Evolutionary conservation across 768 basidiomycete species (phyloP).

Genomic region (Rickenella mellea): DNA sequence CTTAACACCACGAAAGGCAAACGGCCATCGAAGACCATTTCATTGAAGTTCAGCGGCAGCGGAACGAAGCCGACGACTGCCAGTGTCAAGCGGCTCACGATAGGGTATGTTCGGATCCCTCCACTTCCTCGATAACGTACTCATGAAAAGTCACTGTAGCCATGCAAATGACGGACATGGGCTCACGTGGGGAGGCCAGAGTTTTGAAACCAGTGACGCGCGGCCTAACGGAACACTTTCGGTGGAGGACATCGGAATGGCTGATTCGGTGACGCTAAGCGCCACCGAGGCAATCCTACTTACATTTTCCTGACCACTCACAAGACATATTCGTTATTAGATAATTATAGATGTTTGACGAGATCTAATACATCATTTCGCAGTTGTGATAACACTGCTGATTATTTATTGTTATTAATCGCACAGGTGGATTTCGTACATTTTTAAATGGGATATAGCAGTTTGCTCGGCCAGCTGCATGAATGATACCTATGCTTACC

Average conservation of each 20-base stretch:
- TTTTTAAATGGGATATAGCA: no score
- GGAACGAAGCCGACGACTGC: constrained; percentile 19
- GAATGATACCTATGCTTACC: no score
- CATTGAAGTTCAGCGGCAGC: constrained; percentile 25
- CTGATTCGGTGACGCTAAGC: constrained; percentile 32
- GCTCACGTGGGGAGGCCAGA: constrained; percentile 49
- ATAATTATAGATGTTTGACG: no score
- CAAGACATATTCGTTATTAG: no score
- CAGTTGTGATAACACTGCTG: no score
- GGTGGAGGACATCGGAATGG: constrained; percentile 20
- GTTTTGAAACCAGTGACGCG: constrained; percentile 42
- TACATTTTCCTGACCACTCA: no score
- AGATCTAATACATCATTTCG: no score
- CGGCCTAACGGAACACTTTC: constrained; percentile 26
- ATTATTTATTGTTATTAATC: no score
- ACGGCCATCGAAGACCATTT: constrained; percentile 23
- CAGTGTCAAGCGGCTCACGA: constrained; percentile 38
- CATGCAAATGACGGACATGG: constrained; percentile 41
- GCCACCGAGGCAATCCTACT: constrained; percentile 40
- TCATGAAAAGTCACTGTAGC: constrained; percentile 15
- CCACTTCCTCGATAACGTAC: neutral
- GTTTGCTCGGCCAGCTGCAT: no score
- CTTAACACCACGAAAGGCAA: constrained; percentile 15
- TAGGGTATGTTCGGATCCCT: constrained; percentile 29
- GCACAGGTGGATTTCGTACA: no score